Base-by-base conservation (phyloP, 1,284 basidiomycete species). In the Peniophora sp. region DNA sequence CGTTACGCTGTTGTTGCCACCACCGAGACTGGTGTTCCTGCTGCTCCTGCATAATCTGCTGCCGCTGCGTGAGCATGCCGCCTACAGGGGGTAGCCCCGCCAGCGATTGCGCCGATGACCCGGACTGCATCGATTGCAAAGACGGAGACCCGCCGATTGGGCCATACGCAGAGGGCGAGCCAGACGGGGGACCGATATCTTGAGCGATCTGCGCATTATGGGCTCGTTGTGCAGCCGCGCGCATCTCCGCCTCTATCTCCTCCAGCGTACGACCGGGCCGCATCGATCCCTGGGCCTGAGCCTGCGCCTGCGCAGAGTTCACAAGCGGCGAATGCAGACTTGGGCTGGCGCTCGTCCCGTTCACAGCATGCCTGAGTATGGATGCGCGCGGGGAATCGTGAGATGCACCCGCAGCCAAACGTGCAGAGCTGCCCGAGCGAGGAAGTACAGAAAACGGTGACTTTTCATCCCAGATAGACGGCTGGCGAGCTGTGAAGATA, bases 171-270 rank as follows among this genome's bases (percentile, higher is more conserved):
- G 38, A n/a, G 38, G 38, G 38, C 5, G 38, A 41, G 19, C 38
- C 38, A 20, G 38, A 41, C n/a, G 38, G 38, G 8, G 38, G n/a
- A 5, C 16, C 19, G 19, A n/a, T 20, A n/a, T n/a, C 19, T n/a
- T 41, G 38, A 6, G 38, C 19, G n/a, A 41, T 41, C 44, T 45
- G 43, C 24, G 46, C 19, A 16, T 41, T 20, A 5, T 20, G 38
- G 16, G 38, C 38, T n/a, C 38, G 38, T 32, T 59, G 58, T 1
- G 75, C 71, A 10, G 72, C 72, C 8, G 74, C 71, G n/a, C 75
- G 73, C 87, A 96, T 91, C 67, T 98, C 92, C 2, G 89, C 87
- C 65, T 99, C 96, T 55, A 98, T 91, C 65, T 98, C 93, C 57
- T 94, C 90, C 23, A 98, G 68, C 0, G 92, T 96, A 52, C 87